Conservation (phyloP, 2,329 filamentous ascomycete genomes). For the Colletotrichum phormii region DNA sequence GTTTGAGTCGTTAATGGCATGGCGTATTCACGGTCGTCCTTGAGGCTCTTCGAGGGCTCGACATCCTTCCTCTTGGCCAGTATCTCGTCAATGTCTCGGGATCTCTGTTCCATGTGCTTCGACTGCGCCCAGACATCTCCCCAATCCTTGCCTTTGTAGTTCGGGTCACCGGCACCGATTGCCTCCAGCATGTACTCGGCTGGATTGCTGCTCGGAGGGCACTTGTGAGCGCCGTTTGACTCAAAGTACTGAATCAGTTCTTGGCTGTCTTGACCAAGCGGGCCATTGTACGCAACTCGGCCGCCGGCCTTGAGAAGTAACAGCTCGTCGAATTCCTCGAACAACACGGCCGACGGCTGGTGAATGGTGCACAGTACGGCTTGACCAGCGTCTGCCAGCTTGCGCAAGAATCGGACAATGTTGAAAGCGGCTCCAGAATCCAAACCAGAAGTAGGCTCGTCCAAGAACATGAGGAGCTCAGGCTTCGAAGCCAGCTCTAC, state of each 20-base stretch:
- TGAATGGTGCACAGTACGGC: slow-evolving; percentile 72
- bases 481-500: slow-evolving; percentile 69
- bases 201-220: slow-evolving; percentile 61
- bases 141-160: slow-evolving; percentile 72
- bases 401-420: slow-evolving; percentile 71
- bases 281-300: slow-evolving; percentile 65
- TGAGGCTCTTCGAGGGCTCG: slow-evolving; percentile 50
- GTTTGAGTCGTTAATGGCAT: slow-evolving; percentile 68
- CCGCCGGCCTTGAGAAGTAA: slow-evolving; percentile 66
- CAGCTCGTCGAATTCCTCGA: slow-evolving; percentile 68
- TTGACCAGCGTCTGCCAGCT: slow-evolving; percentile 69
- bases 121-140: slow-evolving; percentile 69
- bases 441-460: slow-evolving; percentile 70
- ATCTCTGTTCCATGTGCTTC: slow-evolving; percentile 57
- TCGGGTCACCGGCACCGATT: slow-evolving; percentile 72
- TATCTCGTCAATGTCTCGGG: slow-evolving; percentile 64
- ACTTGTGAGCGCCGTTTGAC: slow-evolving; percentile 59
- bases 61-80: slow-evolving; percentile 56
- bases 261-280: slow-evolving; percentile 61
- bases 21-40: slow-evolving; percentile 71
- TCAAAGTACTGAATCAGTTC: slow-evolving; percentile 65
- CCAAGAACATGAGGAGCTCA: slow-evolving; percentile 72
- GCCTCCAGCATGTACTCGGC: slow-evolving; percentile 68
- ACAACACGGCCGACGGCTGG: slow-evolving; percentile 67
- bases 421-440: slow-evolving; percentile 70